phyloP scores from a whole-genome alignment of 345 rosid species.

The Litchi chinensis region DNA sequence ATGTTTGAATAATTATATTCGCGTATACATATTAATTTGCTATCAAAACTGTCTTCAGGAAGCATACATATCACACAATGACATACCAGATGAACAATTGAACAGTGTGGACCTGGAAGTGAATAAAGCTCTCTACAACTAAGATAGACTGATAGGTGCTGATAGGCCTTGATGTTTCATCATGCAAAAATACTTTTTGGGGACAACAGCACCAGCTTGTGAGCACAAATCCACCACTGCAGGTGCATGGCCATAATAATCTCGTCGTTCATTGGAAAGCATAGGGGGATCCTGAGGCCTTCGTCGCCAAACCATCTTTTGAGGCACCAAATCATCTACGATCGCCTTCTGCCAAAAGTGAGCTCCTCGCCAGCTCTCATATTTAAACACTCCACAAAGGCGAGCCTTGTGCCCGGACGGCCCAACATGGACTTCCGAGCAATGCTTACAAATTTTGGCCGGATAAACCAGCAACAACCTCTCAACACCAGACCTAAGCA shows the following conservation, averaged over 20 bases:
- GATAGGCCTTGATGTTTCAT: constrained; percentile 77
- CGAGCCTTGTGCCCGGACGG: constrained; percentile 86
- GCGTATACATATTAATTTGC: neutral
- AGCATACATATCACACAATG: neutral
- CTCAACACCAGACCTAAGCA: constrained; percentile 56
- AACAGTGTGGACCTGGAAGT: neutral
- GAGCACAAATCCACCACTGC: constrained; percentile 76
- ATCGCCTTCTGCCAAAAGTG: constrained; percentile 82
- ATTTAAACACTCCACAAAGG: constrained; percentile 79
- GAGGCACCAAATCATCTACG: constrained; percentile 82
- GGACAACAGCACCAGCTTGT: constrained; percentile 67
- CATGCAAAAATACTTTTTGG: constrained; percentile 55
- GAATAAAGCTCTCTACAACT: neutral
- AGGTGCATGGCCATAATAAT: constrained; percentile 86
- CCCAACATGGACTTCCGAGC: constrained; percentile 85
- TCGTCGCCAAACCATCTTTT: constrained; percentile 70
- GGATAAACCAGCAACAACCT: constrained; percentile 68
- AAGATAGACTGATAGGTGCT: constrained; percentile 17
- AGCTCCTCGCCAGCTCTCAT: constrained; percentile 71
- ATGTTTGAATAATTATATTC: constrained; percentile 8
- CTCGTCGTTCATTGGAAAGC: constrained; percentile 63
- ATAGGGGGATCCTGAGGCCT: constrained; percentile 81
- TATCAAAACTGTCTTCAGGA: neutral
- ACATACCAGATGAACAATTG: neutral
- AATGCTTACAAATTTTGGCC: constrained; percentile 69